These are phyloP conservation scores for Irpex sp. DNA, from an alignment of 1,284 basidiomycete genomes.

Conservation along the genomic window DNA sequence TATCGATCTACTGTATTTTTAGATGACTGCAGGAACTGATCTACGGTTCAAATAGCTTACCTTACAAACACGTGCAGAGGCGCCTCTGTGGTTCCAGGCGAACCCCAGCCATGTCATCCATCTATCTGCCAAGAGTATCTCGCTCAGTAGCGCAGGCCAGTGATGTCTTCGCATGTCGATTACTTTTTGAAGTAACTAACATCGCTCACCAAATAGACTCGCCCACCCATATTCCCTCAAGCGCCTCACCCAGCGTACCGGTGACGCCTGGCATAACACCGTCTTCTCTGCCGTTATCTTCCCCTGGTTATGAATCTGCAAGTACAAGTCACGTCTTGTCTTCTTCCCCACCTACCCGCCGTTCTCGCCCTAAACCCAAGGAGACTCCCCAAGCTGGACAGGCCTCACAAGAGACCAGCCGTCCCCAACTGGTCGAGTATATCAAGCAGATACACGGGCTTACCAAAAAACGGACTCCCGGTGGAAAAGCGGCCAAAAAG, in stretches of 20 bases:
- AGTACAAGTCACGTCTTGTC: slow-evolving; percentile 1
- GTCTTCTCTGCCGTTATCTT: slow-evolving; percentile 12
- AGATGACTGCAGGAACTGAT: slow-evolving; percentile 6
- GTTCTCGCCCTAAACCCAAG: slow-evolving; percentile 13
- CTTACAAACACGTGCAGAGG: slow-evolving; percentile 25
- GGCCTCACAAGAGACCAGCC: slow-evolving; percentile 11
- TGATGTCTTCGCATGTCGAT: background rate
- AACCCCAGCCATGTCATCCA: slow-evolving; percentile 29
- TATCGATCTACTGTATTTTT: background rate
- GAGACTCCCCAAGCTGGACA: slow-evolving; percentile 8
- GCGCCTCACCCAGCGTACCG: background rate
- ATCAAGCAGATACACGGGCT: slow-evolving; percentile 31
- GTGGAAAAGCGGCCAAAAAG: slow-evolving; percentile 22
- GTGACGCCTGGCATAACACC: slow-evolving; percentile 10
- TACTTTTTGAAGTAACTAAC: background rate
- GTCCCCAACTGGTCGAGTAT: slow-evolving; percentile 26
- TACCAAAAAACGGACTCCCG: slow-evolving; percentile 27
- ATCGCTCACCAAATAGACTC: background rate
- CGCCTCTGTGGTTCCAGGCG: slow-evolving; percentile 36
- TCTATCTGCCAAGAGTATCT: slow-evolving; percentile 26
- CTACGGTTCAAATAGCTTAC: slow-evolving; percentile 19
- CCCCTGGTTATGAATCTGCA: slow-evolving; percentile 13
- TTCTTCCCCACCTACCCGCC: slow-evolving; percentile 11
- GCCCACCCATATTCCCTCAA: background rate
- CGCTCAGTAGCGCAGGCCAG: slow-evolving; percentile 4